phyloP scores from a whole-genome alignment of 495 filamentous ascomycete genomes.

The Filosporella fistucella region DNA sequence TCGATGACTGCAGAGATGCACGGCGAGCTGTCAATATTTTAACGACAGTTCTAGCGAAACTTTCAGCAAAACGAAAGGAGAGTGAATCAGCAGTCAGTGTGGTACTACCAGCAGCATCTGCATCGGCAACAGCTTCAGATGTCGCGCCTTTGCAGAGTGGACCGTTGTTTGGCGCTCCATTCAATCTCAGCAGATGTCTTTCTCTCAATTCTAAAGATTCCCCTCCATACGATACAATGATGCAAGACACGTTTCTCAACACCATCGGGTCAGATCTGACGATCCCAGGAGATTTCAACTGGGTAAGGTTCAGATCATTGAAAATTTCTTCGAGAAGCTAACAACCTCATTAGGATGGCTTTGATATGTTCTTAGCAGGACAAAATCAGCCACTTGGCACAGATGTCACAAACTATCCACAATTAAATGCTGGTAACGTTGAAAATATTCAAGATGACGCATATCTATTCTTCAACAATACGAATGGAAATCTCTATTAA shows the following conservation, averaged over 20 bases:
- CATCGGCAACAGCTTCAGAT: conserved; percentile 1
- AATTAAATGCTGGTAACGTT: neutral
- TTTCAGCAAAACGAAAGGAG: conserved; percentile 6
- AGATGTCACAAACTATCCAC: neutral
- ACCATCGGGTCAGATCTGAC: conserved; percentile 6
- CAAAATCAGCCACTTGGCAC: neutral
- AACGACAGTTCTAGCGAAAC: conserved; percentile 6
- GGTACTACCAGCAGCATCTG: no score
- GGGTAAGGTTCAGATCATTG: no score
- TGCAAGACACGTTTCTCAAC: conserved; percentile 15
- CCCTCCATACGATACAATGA: conserved; percentile 1
- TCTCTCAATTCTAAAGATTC: neutral
- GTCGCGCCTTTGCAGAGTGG: conserved; percentile 3
- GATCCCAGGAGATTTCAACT: conserved; percentile 18
- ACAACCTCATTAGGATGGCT: no score
- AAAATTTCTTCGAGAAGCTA: no score
- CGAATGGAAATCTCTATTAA: no score
- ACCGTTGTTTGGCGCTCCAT: neutral
- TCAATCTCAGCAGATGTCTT: neutral
- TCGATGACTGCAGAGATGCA: conserved; percentile 17
- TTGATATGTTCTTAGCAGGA: conserved; percentile 11
- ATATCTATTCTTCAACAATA: neutral
- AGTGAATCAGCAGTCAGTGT: neutral
- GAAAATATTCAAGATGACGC: neutral
- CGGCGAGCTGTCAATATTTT: conserved; percentile 15